phyloP scores from a whole-genome alignment of 2,329 filamentous ascomycete species.

The Pyrenochaeta sp. region DNA sequence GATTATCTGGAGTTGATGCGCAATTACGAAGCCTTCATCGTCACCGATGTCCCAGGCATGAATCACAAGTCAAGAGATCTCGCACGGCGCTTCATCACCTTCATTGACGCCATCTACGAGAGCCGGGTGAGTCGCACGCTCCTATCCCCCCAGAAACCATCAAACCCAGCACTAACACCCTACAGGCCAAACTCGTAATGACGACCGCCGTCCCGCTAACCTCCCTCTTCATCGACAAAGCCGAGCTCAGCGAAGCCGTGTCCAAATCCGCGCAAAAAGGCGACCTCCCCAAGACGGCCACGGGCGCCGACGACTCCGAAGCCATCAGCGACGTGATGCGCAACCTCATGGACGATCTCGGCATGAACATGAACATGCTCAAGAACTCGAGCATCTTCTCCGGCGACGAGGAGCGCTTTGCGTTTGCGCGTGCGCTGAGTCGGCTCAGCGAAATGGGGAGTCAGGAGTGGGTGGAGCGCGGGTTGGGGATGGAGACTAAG shows the following conservation, averaged over 20 bases:
- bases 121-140: slow-evolving; percentile 54
- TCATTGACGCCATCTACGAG: slow-evolving; percentile 96
- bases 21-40: slow-evolving; percentile 89
- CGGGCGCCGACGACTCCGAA: slow-evolving; percentile 52
- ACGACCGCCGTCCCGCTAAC: slow-evolving; percentile 86
- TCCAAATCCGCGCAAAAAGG: slow-evolving; percentile 49
- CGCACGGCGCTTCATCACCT: slow-evolving; percentile 93
- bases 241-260: slow-evolving; percentile 56
- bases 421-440: slow-evolving; percentile 87
- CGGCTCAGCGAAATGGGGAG: slow-evolving; percentile 92
- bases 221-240: slow-evolving; percentile 81
- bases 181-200: slow-evolving; percentile 88
- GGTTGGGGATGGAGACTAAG: slow-evolving; percentile 66
- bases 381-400: slow-evolving; percentile 88
- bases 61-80: slow-evolving; percentile 84
- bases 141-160: neutral
- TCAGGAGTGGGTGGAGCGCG: slow-evolving; percentile 91
- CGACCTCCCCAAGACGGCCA: slow-evolving; percentile 44
- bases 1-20: slow-evolving; percentile 94
- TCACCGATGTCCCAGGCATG: slow-evolving; percentile 93
- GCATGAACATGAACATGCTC: slow-evolving; percentile 81
- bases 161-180: slow-evolving; percentile 2
- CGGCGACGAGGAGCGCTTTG: slow-evolving; percentile 95
- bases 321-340: slow-evolving; percentile 75
- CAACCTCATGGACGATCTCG: slow-evolving; percentile 85